A percentile compares a stretch with the other conserved stretches of the same genome.
phyloP scores from a whole-genome alignment of 345 rosid species.

The Dovyalis caffra region DNA sequence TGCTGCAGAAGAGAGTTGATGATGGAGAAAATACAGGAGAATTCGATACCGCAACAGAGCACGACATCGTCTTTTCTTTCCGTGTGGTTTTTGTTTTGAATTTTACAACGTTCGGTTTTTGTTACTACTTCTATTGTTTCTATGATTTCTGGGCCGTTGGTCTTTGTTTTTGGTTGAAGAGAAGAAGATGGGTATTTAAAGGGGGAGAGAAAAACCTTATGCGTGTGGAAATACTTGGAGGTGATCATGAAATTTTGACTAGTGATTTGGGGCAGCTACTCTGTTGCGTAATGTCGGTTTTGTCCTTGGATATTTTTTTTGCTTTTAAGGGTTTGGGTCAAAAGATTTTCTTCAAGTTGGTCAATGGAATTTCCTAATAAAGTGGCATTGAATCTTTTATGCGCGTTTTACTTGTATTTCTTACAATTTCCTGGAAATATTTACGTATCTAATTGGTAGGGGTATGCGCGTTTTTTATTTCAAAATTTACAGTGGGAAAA shows the following conservation, averaged over 20 bases:
- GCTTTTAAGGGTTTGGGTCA: background rate
- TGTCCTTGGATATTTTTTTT: background rate
- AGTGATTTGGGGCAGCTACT: background rate
- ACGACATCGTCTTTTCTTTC: constrained; percentile 46
- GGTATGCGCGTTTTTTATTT: background rate
- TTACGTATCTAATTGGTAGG: background rate
- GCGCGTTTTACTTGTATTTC: background rate
- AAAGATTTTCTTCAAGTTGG: background rate
- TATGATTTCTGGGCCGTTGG: background rate
- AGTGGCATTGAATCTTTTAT: background rate
- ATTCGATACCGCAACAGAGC: constrained; percentile 64
- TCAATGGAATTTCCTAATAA: background rate
- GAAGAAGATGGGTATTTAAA: background rate
- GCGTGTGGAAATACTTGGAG: background rate
- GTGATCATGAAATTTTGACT: background rate
- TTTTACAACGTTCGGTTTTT: background rate
- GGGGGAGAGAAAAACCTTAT: no score
- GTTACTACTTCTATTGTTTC: background rate
- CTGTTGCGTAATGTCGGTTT: background rate
- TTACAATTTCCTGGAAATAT: background rate
- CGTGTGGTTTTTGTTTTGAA: background rate
- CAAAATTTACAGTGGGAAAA: no score
- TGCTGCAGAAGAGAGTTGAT: constrained; percentile 63
- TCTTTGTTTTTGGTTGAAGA: background rate
- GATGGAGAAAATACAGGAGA: constrained; percentile 89